phyloP scores from a whole-genome alignment of 2,329 filamentous ascomycete genomes.

The Dactylonectria macrodidyma region DNA sequence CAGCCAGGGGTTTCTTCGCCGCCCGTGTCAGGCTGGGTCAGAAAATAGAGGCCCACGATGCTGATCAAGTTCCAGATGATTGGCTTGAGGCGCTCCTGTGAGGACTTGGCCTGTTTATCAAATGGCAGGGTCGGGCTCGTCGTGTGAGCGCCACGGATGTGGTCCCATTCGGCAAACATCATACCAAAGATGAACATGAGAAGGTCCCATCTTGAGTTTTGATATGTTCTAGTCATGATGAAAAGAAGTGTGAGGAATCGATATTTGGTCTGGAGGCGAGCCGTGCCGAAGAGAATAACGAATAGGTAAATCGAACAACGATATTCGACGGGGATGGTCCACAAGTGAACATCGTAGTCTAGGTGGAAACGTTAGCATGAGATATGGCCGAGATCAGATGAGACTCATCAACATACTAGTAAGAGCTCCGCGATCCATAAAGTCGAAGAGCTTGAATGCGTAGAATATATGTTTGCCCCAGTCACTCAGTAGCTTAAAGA shows the following conservation, averaged over 20 bases:
- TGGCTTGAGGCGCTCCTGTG: no score
- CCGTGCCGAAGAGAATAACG: constrained; percentile 65
- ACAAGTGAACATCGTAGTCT: constrained; percentile 70
- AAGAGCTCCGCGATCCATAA: no score
- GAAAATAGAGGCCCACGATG: constrained; percentile 67
- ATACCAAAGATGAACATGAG: constrained; percentile 69
- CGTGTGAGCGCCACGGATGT: constrained; percentile 62
- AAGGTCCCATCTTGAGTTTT: constrained; percentile 68
- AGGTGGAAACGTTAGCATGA: constrained; percentile 51
- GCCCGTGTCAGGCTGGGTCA: constrained; percentile 55
- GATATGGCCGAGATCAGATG: background rate
- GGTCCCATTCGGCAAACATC: constrained; percentile 68
- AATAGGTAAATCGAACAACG: constrained; percentile 71
- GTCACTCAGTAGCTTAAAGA: no score
- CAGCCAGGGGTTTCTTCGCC: constrained; percentile 67
- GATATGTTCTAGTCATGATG: constrained; percentile 62
- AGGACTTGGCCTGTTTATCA: constrained; percentile 26
- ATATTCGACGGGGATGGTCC: constrained; percentile 75
- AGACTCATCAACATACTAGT: no score
- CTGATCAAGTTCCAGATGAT: constrained; percentile 59
- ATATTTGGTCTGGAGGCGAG: constrained; percentile 58
- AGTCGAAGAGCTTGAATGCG: no score
- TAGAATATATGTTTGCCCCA: no score
- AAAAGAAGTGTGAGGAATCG: constrained; percentile 60
- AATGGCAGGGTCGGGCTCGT: constrained; percentile 6